Evolutionary conservation across 768 basidiomycete genomes (phyloP).

Genomic region (Pluteus cervinus): DNA sequence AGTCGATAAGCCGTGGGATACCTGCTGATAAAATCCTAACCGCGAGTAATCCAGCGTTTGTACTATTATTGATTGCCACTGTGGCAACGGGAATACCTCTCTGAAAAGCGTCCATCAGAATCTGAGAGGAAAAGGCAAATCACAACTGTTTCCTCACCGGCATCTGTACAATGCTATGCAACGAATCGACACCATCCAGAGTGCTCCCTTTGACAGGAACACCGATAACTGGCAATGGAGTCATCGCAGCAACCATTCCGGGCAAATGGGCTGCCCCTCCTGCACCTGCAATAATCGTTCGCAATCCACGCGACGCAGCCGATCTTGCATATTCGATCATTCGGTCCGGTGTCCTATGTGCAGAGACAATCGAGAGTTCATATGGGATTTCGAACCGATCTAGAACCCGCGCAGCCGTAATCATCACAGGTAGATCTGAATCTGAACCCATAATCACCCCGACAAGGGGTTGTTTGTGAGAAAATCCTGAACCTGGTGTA

Average conservation of each 20-base stretch:
- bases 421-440: conserved; percentile 93
- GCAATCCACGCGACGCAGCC: conserved; percentile 60
- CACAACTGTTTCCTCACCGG: conserved; percentile 84
- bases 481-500: conserved; percentile 40
- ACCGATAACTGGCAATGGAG: conserved; percentile 86
- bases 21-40: conserved; percentile 82
- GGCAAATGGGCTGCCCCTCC: conserved; percentile 99
- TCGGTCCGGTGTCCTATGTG: conserved; percentile 89
- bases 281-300: conserved; percentile 88
- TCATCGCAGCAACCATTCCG: conserved; percentile 97
- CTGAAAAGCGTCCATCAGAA: conserved; percentile 31
- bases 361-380: conserved; percentile 94
- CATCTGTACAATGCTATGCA: conserved; percentile 99
- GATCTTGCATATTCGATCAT: conserved; percentile 77
- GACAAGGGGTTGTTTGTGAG: conserved; percentile 71
- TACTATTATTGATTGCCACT: conserved; percentile 93
- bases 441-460: conserved; percentile 98
- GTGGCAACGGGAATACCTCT: conserved; percentile 96
- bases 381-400: conserved; percentile 81
- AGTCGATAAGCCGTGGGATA: conserved; percentile 54
- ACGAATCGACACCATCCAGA: conserved; percentile 93
- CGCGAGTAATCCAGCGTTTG: conserved; percentile 89
- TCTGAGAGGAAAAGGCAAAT: conserved; percentile 3
- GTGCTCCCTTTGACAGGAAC: conserved; percentile 95
- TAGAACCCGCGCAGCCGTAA: conserved; percentile 80